A percentile compares a stretch with the other conserved stretches of the same genome.
phyloP scores from a whole-genome alignment of 139 green algal species.

The Coccomyxa sp. region DNA sequence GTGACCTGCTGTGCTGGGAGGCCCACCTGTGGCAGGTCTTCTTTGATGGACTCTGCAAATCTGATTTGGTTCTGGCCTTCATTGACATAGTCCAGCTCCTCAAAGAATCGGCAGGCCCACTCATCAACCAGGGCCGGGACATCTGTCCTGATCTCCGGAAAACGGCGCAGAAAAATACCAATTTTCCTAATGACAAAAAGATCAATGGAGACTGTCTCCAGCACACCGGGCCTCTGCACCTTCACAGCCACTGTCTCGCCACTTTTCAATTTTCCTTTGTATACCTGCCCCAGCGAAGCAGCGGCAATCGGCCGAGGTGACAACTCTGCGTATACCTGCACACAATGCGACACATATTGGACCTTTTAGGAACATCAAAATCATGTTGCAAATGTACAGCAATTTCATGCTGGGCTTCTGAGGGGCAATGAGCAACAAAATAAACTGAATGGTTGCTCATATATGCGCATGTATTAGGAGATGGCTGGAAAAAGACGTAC shows the following conservation, averaged over 20 bases:
- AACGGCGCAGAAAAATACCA: slow-evolving; percentile 56
- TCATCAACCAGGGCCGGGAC: slow-evolving; percentile 96
- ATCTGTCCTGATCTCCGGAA: slow-evolving; percentile 65
- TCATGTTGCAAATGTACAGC: neutral
- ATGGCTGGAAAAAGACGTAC: slow-evolving; percentile 15
- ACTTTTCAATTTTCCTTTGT: slow-evolving; percentile 68
- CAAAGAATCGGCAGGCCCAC: slow-evolving; percentile 95
- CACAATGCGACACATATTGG: neutral
- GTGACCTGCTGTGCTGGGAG: neutral
- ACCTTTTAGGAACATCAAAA: neutral
- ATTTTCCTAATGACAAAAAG: slow-evolving; percentile 81
- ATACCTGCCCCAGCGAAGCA: slow-evolving; percentile 81
- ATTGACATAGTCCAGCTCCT: slow-evolving; percentile 96
- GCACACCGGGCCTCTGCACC: slow-evolving; percentile 85
- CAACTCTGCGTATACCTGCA: slow-evolving; percentile 64
- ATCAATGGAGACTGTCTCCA: slow-evolving; percentile 88
- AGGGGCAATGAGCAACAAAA: neutral
- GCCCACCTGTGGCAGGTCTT: slow-evolving; percentile 87
- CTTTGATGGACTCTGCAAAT: slow-evolving; percentile 84
- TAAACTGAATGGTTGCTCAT: neutral
- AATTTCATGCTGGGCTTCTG: neutral
- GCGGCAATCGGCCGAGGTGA: slow-evolving; percentile 86
- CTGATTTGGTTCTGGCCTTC: slow-evolving; percentile 81
- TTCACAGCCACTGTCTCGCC: slow-evolving; percentile 92
- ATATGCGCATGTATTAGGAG: neutral